These are phyloP conservation scores for Botrytis elliptica DNA, from an alignment of 2,329 filamentous ascomycete genomes.

Conservation along the genomic window DNA sequence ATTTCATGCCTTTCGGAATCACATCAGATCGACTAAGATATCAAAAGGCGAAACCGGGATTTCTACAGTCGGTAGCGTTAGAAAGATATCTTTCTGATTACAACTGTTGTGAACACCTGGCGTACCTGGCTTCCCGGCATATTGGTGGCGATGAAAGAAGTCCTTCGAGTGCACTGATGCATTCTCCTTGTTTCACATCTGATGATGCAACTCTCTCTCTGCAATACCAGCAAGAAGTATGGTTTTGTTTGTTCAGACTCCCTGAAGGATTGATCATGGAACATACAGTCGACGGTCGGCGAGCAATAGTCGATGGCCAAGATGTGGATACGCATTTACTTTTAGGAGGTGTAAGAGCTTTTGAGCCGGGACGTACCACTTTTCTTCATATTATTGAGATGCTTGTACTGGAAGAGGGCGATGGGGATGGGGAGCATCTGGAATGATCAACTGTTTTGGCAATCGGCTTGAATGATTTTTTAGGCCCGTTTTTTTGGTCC, in stretches of 20 bases:
- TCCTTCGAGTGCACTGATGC: not conserved
- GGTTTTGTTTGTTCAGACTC: not conserved
- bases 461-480: not conserved
- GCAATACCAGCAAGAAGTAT: not conserved
- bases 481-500: too few relatives aligned
- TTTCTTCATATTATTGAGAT: not conserved
- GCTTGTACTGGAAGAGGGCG: not conserved
- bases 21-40: too few relatives aligned
- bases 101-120: not conserved
- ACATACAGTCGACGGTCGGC: not conserved
- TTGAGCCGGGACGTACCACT: not conserved
- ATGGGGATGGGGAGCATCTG: fast-evolving
- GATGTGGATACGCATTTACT: not conserved
- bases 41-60: not conserved
- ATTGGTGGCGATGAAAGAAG: not conserved
- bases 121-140: not conserved
- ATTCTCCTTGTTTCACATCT: not conserved
- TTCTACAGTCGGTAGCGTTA: not conserved
- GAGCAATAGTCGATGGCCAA: not conserved
- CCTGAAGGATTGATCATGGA: not conserved
- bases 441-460: not conserved
- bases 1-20: too few relatives aligned
- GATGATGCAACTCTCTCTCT: not conserved
- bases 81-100: not conserved
- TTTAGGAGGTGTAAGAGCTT: not conserved